Evolutionary conservation across 176 grass and related monocot species (phyloP).

Genomic region (Calamus simplicifolius): DNA sequence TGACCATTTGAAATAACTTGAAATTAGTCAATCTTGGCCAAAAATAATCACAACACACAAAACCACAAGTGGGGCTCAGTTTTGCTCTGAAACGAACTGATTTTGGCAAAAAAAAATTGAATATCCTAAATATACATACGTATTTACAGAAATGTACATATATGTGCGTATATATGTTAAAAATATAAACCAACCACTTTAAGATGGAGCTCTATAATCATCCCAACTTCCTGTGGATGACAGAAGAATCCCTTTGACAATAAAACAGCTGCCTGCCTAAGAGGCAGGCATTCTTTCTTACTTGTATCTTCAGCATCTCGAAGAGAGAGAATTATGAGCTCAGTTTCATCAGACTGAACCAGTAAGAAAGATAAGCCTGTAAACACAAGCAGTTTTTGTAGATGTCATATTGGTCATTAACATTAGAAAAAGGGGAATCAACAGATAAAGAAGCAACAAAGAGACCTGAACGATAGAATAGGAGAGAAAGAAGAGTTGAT

Average conservation of each 20-base stretch:
- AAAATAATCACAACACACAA: too few species aligned
- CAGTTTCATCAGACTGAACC: constrained; percentile 77
- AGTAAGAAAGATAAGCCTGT: constrained; percentile 81
- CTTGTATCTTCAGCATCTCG: constrained; percentile 63
- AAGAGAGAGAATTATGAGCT: constrained; percentile 81
- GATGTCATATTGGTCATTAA: constrained; percentile 2
- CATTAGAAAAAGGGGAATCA: too few species aligned
- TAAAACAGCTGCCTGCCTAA: constrained; percentile 76
- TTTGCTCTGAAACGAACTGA: too few species aligned
- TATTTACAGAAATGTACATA: too few species aligned
- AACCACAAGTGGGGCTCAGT: too few species aligned
- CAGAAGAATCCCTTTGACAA: constrained; percentile 90
- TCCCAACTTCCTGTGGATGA: constrained; percentile 77
- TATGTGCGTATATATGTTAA: too few species aligned
- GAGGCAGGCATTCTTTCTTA: constrained; percentile 82
- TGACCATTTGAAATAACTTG: too few species aligned
- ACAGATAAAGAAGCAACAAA: constrained; percentile 7
- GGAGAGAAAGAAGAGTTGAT: constrained; percentile 71
- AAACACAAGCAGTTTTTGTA: constrained; percentile 14
- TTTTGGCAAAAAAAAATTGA: too few species aligned
- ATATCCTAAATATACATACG: too few species aligned
- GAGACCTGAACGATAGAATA: constrained; percentile 86
- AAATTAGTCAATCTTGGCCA: too few species aligned
- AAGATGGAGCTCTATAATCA: constrained; percentile 79
- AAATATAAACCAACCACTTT: constrained; percentile 65